Percentiles rank a stretch among this genome's conserved stretches.
Conservation (phyloP, 108 stramenopile genomes). For the Discostella stelligeroides region DNA sequence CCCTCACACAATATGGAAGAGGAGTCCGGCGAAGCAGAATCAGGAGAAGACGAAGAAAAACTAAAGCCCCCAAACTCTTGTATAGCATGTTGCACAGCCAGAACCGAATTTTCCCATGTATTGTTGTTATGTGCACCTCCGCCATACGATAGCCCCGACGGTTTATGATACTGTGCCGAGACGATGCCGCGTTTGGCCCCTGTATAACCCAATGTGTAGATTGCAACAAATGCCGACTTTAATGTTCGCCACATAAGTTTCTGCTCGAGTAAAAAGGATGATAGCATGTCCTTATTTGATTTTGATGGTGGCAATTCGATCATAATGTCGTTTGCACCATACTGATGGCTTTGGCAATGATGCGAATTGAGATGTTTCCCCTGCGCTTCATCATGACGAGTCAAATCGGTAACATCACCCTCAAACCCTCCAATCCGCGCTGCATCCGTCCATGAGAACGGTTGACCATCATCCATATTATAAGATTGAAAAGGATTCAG, state of each 20-base stretch:
- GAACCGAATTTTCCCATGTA: conserved; percentile 55
- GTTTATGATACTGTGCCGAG: conserved; percentile 76
- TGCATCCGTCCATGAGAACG: conserved; percentile 39
- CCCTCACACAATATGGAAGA: too few relatives aligned
- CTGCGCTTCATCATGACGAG: conserved; percentile 21
- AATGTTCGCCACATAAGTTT: not conserved
- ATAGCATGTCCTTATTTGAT: not conserved
- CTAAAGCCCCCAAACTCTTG: conserved; percentile 30
- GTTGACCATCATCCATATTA: not conserved
- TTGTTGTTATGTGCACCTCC: conserved; percentile 49
- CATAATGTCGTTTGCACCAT: too few relatives aligned
- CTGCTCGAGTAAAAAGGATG: conserved; percentile 2
- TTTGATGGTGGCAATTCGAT: too few relatives aligned
- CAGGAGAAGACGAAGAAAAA: not conserved
- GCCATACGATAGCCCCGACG: conserved; percentile 73
- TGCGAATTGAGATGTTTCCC: not conserved
- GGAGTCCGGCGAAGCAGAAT: not conserved
- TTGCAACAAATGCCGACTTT: not conserved
- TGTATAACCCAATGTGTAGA: conserved; percentile 52
- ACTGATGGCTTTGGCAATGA: too few relatives aligned
- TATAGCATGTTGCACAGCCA: conserved; percentile 43
- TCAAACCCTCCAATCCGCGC: conserved; percentile 23
- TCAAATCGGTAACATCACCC: conserved; percentile 20
- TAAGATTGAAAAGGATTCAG: conserved; percentile 36
- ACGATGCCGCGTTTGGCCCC: conserved; percentile 69